Conservation (phyloP, 768 basidiomycete genomes). For the Mycena epipterygia region DNA sequence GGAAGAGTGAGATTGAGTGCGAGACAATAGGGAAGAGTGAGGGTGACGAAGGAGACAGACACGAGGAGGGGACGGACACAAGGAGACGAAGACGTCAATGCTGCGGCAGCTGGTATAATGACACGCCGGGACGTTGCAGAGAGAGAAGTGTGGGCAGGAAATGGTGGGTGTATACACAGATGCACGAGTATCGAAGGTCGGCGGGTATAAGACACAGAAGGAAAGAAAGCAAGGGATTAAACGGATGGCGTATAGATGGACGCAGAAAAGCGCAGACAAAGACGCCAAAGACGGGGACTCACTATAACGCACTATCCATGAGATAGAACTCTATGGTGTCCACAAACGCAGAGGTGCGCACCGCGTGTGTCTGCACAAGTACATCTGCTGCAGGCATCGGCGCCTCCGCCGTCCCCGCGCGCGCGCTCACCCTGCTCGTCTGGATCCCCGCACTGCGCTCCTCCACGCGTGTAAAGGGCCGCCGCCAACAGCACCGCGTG, state of each 20-base stretch:
- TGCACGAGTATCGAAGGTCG: too few relatives aligned
- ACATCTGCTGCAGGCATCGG: neutral
- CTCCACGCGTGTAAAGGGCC: constrained; percentile 12
- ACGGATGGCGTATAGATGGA: too few relatives aligned
- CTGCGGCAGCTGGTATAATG: too few relatives aligned
- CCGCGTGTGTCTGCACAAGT: constrained; percentile 58
- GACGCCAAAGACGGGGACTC: constrained; percentile 52
- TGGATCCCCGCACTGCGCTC: neutral
- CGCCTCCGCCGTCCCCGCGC: constrained; percentile 1
- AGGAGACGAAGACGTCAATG: too few relatives aligned
- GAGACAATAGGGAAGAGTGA: neutral
- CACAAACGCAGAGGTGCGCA: constrained; percentile 59
- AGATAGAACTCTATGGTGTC: constrained; percentile 78
- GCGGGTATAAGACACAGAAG: too few relatives aligned
- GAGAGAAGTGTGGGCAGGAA: too few relatives aligned
- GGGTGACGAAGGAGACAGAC: too few relatives aligned
- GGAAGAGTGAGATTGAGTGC: too few relatives aligned
- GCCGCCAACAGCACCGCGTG: neutral
- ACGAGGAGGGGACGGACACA: neutral
- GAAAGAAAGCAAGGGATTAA: too few relatives aligned
- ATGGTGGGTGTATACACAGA: too few relatives aligned
- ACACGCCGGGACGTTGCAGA: too few relatives aligned
- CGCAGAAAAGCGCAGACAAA: too few relatives aligned
- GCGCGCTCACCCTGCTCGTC: neutral
- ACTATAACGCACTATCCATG: constrained; percentile 66